Evolutionary conservation across 345 rosid species (phyloP).

Genomic region (Excoecaria cochinchinensis): DNA sequence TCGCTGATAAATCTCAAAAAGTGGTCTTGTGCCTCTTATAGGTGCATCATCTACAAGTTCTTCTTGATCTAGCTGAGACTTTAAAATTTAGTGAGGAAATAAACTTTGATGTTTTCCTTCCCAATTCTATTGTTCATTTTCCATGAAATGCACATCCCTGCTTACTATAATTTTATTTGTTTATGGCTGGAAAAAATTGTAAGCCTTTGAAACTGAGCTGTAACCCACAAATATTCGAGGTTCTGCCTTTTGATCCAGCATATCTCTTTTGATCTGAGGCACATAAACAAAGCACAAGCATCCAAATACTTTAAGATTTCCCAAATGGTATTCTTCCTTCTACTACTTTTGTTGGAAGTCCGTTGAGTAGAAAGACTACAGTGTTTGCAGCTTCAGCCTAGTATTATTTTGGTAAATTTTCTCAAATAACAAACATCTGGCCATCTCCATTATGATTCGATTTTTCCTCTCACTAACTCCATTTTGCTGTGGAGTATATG

Average conservation of each 20-base stretch:
- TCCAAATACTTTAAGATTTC: not conserved
- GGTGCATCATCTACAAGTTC: not conserved
- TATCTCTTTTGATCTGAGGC: not conserved
- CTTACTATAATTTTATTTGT: not conserved
- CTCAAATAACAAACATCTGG: not conserved
- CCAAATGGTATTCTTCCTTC: not conserved
- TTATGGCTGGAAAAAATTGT: not conserved
- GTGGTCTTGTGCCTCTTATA: not conserved
- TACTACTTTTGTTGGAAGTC: not conserved
- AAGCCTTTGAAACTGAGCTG: not conserved
- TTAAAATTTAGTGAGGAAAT: too few relatives aligned
- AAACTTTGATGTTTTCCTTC: too few relatives aligned
- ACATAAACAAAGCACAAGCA: not conserved
- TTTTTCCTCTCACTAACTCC: not conserved
- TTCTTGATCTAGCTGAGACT: too few relatives aligned
- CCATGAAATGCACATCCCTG: not conserved
- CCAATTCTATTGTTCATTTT: too few relatives aligned
- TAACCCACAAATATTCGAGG: not conserved
- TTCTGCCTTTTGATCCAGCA: not conserved
- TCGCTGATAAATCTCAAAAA: not conserved
- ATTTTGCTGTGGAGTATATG: not conserved
- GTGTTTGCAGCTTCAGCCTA: not conserved
- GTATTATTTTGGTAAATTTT: not conserved
- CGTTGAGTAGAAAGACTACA: too few relatives aligned
- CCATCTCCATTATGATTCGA: not conserved